Base-by-base conservation (phyloP, 2,329 filamentous ascomycete genomes). In the Botrytis aclada region DNA sequence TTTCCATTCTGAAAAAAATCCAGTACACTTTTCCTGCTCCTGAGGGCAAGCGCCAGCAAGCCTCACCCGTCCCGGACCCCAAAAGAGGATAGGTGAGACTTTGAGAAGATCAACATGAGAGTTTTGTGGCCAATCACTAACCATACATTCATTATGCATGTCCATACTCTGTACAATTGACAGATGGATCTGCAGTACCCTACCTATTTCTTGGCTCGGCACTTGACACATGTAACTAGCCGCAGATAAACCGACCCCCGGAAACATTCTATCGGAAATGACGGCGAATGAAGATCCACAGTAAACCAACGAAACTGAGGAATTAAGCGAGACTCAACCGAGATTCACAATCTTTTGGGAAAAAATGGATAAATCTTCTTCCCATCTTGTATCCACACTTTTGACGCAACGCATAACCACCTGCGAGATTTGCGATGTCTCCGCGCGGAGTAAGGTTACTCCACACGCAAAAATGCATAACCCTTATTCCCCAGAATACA, bases 401-500 rank as follows among this genome's bases (percentile, higher is more conserved):
- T 39, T 32, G 39, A 65, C 18, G 39, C 39, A 29, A 43, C 39
- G 62, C 62, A 45, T 65, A 8, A 47, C 5, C 47, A 65, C 39
- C 62, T 43, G 25, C 39, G 62, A 47, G 41, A 47, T 65, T 65
- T 43, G 39, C 62, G 37, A 65, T 65, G 12, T 65, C 62, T 65
- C 62, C 62, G 37, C 62, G 62, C 39, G 62, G 62, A 65, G 39
- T 45, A 65, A 39, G 37, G 47, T 54, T 64, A 41, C 61, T 65
- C 62, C 62, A 43, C 62, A 65, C 22, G 62, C n/a, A 65, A 65
- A 43, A 65, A 65, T 65, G 43, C 43, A 54, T 65, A n/a, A 45
- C 62, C 62, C 62, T 43, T 32, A 61, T 61, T 61, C 29, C 34
- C 58, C 62, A 29, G 39, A 29, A 43, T 32, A 47, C 25, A 39